These are phyloP conservation scores for Zygosaccharomyces sapae DNA, from an alignment of 1,139 yeast species.

Conservation along the genomic window DNA sequence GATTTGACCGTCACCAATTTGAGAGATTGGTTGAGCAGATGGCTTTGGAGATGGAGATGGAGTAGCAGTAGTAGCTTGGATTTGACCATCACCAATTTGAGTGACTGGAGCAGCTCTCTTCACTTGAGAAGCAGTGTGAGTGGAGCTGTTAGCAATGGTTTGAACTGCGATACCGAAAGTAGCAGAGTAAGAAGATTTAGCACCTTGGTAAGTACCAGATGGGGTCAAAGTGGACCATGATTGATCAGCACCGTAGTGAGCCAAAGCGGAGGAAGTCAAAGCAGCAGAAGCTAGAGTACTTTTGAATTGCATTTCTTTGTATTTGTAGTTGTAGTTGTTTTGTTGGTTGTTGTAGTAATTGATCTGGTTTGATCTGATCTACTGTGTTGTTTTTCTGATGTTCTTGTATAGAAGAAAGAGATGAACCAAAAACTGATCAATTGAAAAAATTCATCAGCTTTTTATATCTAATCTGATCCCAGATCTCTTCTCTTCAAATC, in stretches of 20 bases:
- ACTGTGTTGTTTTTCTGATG: conserved; percentile 4
- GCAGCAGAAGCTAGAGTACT: conserved; percentile 37
- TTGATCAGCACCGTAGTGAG: conserved; percentile 65
- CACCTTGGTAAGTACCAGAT: conserved; percentile 52
- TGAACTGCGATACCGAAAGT: conserved; percentile 69
- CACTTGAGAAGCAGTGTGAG: conserved; percentile 33
- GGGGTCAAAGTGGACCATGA: conserved; percentile 76
- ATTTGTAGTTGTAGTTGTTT: neutral
- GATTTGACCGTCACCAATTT: conserved; percentile 57
- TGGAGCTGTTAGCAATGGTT: conserved; percentile 42
- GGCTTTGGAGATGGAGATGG: neutral
- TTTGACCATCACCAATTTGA: conserved; percentile 49
- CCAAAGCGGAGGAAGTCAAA: conserved; percentile 48
- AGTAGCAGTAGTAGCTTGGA: conserved; percentile 43
- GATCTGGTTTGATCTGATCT: neutral
- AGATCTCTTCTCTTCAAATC: neutral
- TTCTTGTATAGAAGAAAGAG: neutral
- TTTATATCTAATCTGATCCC: neutral
- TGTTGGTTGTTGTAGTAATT: neutral
- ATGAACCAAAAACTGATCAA: neutral
- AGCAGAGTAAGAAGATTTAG: conserved; percentile 54
- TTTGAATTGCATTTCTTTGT: conserved; percentile 33
- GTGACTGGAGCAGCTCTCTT: conserved; percentile 42
- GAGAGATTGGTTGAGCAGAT: conserved; percentile 40
- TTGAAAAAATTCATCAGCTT: neutral